These are phyloP conservation scores for Aspergillus luchuensis DNA, from an alignment of 2,329 filamentous ascomycete genomes.

Conservation along the genomic window DNA sequence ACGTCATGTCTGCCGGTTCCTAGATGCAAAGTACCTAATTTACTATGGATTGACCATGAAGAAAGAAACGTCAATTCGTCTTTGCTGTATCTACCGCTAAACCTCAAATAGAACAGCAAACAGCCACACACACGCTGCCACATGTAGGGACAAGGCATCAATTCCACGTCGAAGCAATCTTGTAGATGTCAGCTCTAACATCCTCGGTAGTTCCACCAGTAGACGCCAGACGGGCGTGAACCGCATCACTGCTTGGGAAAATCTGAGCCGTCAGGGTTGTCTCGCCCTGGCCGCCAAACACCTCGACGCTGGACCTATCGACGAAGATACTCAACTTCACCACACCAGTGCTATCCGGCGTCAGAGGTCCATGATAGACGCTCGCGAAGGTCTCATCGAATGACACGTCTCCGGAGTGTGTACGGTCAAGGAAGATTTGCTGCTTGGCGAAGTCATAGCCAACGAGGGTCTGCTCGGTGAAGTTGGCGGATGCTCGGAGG, in stretches of 20 bases:
- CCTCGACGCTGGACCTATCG: conserved; percentile 34
- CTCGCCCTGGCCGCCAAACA: conserved; percentile 31
- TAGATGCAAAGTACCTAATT: too few relatives aligned
- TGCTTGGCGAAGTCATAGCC: conserved; percentile 31
- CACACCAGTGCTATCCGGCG: conserved; percentile 17
- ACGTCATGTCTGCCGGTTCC: background rate
- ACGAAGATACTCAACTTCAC: conserved; percentile 29
- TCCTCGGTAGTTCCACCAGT: background rate
- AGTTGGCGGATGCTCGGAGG: conserved; percentile 22
- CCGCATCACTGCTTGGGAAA: conserved; percentile 26
- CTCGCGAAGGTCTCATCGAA: conserved; percentile 29
- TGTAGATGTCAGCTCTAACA: background rate
- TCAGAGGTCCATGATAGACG: conserved; percentile 23
- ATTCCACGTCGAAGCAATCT: background rate
- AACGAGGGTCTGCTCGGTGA: conserved; percentile 26
- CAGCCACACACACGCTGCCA: too few relatives aligned
- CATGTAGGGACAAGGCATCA: background rate
- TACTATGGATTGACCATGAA: too few relatives aligned
- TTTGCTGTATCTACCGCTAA: too few relatives aligned
- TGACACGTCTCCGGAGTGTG: conserved; percentile 22
- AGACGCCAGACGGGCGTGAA: background rate
- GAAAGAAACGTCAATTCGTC: too few relatives aligned
- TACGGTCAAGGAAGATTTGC: conserved; percentile 30
- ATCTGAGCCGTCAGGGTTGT: conserved; percentile 32
- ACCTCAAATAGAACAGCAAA: too few relatives aligned